A percentile compares a stretch with the other conserved stretches of the same genome.
phyloP scores from a whole-genome alignment of 2,329 filamentous ascomycete species.

The Penicillium sp. region DNA sequence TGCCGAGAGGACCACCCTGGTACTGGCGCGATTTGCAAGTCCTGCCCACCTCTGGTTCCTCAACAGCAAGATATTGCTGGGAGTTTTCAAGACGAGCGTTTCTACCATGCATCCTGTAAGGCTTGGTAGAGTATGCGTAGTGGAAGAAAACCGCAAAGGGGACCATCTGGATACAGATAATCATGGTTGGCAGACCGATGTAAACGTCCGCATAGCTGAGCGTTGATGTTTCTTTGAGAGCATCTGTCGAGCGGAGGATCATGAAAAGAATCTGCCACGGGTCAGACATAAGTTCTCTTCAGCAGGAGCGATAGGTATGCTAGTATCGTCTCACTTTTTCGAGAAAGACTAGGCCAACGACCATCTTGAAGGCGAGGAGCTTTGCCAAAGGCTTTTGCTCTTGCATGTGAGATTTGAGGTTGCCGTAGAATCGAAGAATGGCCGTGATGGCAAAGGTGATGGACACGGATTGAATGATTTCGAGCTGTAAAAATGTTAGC shows the following conservation, averaged over 20 bases:
- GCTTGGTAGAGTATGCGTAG: conserved; percentile 30
- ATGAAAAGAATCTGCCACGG: conserved; percentile 30
- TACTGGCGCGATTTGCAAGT: neutral
- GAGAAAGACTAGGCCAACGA: conserved; percentile 33
- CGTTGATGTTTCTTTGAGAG: conserved; percentile 23
- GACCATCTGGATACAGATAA: conserved; percentile 36
- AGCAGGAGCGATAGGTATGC: neutral
- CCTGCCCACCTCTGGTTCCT: conserved; percentile 1
- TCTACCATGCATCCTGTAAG: conserved; percentile 17
- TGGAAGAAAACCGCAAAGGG: conserved; percentile 34
- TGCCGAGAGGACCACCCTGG: conserved; percentile 15
- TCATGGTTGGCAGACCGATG: conserved; percentile 33
- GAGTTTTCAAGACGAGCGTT: neutral
- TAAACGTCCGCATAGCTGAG: conserved; percentile 34
- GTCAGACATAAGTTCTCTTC: neutral
- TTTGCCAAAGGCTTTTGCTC: conserved; percentile 35
- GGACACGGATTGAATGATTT: conserved; percentile 23
- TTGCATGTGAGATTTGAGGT: conserved; percentile 27
- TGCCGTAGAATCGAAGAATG: conserved; percentile 30
- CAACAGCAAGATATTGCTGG: conserved; percentile 9
- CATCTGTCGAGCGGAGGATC: conserved; percentile 26
- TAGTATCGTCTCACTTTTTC: conserved; percentile 26
- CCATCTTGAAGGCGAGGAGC: conserved; percentile 38
- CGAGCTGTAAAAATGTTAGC: conserved; percentile 6
- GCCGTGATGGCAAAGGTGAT: conserved; percentile 26